phyloP scores from a whole-genome alignment of 116 monocot species.

The Papilionanthe hybrid region DNA sequence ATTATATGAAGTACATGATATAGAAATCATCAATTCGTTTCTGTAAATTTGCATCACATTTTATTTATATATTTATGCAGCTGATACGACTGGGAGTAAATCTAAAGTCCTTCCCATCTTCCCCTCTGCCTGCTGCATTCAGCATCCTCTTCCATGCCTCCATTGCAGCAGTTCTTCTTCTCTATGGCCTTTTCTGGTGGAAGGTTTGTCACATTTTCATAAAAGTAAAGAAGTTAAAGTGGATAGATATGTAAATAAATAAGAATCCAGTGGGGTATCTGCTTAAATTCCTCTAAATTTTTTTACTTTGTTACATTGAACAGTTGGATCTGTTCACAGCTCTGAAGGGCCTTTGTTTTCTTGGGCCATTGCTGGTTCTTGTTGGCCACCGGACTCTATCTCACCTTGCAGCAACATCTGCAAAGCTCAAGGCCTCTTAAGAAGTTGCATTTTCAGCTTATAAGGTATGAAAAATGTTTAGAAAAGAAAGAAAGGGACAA shows the following conservation, averaged over 20 bases:
- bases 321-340: constrained; percentile 97
- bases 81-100: constrained; percentile 67
- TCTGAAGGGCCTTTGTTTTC: constrained; percentile 64
- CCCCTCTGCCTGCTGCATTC: constrained; percentile 51
- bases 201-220: constrained; percentile 42
- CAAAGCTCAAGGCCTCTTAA: constrained; percentile 85
- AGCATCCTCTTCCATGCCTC: constrained; percentile 77
- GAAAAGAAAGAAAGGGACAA: no score
- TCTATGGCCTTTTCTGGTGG: constrained; percentile 85
- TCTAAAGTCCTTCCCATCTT: constrained; percentile 71
- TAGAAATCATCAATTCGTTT: neutral
- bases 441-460: neutral
- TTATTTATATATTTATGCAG: constrained; percentile 35
- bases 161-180: constrained; percentile 72
- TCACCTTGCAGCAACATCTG: constrained; percentile 53
- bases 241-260: no score
- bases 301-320: neutral
- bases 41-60: neutral
- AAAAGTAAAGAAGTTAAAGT: neutral
- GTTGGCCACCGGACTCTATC: constrained; percentile 89
- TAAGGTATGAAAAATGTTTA: neutral
- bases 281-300: no score
- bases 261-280: no score
- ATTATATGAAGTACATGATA: neutral
- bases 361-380: constrained; percentile 64